A percentile compares a stretch with the other conserved stretches of the same genome.
phyloP scores from a whole-genome alignment of 2,329 filamentous ascomycete genomes.

The Delphinella strobiligena region DNA sequence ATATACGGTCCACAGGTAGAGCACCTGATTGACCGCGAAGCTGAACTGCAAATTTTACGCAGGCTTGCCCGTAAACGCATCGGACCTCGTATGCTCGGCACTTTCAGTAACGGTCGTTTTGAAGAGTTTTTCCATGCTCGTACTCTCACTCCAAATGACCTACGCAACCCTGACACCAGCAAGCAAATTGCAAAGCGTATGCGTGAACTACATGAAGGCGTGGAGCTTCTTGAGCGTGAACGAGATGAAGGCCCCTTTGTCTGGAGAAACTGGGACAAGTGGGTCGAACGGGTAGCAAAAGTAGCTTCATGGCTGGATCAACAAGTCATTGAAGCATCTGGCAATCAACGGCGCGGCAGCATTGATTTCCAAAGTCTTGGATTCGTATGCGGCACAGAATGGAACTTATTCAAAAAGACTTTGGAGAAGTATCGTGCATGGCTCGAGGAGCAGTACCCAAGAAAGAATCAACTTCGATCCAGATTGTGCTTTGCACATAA shows the following conservation, averaged over 20 bases:
- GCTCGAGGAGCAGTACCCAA: conserved; percentile 62
- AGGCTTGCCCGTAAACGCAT: conserved; percentile 86
- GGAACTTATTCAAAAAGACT: conserved; percentile 61
- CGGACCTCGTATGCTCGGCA: conserved; percentile 79
- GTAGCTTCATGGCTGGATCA: conserved; percentile 47
- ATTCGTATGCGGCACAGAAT: conserved; percentile 75
- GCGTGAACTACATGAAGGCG: conserved; percentile 87
- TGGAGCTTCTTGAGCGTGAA: conserved; percentile 73
- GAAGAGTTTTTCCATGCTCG: conserved; percentile 86
- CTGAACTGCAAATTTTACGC: conserved; percentile 74
- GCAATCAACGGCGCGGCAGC: not conserved
- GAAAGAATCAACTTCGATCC: conserved; percentile 52
- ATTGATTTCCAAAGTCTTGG: conserved; percentile 49
- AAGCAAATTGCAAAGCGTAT: conserved; percentile 94
- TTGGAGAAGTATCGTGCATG: conserved; percentile 68
- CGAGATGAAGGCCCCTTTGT: conserved; percentile 67
- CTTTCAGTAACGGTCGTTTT: conserved; percentile 88
- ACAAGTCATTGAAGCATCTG: conserved; percentile 34
- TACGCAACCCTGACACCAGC: conserved; percentile 72
- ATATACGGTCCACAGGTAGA: conserved; percentile 94
- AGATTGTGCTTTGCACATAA: conserved; percentile 92
- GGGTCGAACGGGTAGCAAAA: conserved; percentile 58
- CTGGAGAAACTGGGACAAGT: conserved; percentile 91
- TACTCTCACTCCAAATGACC: conserved; percentile 62
- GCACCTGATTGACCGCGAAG: conserved; percentile 87